Base-by-base conservation (phyloP, 805 yeast genomes). In the Zygotorulaspora chibaensis region DNA sequence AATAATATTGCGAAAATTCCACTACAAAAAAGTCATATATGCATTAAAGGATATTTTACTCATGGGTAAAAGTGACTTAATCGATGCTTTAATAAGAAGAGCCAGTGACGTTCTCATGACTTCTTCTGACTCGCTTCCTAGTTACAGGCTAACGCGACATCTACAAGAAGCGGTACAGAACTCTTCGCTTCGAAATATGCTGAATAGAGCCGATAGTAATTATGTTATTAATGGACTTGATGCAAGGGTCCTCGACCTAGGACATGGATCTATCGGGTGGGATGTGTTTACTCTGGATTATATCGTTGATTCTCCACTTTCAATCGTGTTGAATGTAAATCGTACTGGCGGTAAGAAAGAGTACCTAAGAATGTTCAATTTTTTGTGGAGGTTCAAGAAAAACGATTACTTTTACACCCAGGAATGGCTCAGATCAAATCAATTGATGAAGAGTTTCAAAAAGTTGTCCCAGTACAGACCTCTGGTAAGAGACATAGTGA, bases 231-330 rank as follows among this genome's bases (percentile, higher is more conserved):
- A 74, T 36, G 66, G 86, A 41, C 61, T 91, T 10, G 98, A 93
- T 69, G 96, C 96, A 0, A 71, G 96, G 37, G 73, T 90, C 17
- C 70, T 90, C 40, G 88, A 84, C 47, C 67, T 84, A 40, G 82
- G 82, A 3, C 87, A 83, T 54, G 84, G 87, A 0, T 78, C 81
- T 25, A 66, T 79, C 41, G 96, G 96, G 0, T 90, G 96, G 96
- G 95, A 90, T 59, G 88, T 86, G 2, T 90, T 91, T 62, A 87
- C 96, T 0, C 68, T 90, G 30, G 97, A 89, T 59, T 93, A 86
- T 62, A 70, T 76, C 43, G 57, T 79, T 9, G 73, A 61, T 9
- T 54, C 70, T 11, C 85, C 85, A 0, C 61, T 84, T 35, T 71
- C 79, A 8, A 69, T 75, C 23, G 73, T 85, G 2, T 69, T 91